Evolutionary conservation across 2,329 filamentous ascomycete genomes (phyloP), one percentile per base, ranked within the genome.

Genomic region (Fusarium globosum): DNA sequence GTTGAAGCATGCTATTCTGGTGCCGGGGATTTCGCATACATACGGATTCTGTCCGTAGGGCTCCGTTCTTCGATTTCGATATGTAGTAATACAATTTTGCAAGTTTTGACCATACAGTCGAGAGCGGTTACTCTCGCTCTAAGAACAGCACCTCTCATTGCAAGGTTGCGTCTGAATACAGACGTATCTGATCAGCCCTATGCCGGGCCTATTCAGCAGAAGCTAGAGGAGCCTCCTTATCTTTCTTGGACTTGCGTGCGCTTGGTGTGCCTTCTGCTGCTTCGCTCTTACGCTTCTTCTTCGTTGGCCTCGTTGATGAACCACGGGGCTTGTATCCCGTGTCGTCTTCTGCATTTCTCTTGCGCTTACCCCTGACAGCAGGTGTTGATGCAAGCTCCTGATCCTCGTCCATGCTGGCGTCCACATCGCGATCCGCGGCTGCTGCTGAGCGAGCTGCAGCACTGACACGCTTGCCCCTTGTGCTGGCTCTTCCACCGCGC

Each of bases 271-370:
- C 82, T 38, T 81, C 83, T 35, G 74, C 82, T 53, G 76, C 82
- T 55, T 88, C 86, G 74, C 88, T 89, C 85, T 88, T 90, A 8
- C 88, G 84, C 84, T 89, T 90, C 80, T 87, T 87, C 83, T 90
- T 91, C 1, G 82, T 81, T 23, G 87, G 87, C 43, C 88, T 83
- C 42, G 84, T 86, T 6, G 84, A 84, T 6, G 88, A 89, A 6
- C 87, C 86, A 72, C 90, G 89, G 6, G 89, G 88, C 65, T 88
- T 85, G 78, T 91, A 91, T 8, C 89, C 88, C 1, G 82, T 80
- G 69, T 91, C 89, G 13, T 91, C 89, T 45, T 91, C 89, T 21
- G 49, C 57, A 39, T 90, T 88, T 35, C 88, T 84, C 85, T 90
- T 90, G 67, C 86, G 84, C 80, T 87, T 87, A 43, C 81, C 78